Base-by-base conservation (phyloP, 768 basidiomycete genomes). In the Leccinum subgranulosum region DNA sequence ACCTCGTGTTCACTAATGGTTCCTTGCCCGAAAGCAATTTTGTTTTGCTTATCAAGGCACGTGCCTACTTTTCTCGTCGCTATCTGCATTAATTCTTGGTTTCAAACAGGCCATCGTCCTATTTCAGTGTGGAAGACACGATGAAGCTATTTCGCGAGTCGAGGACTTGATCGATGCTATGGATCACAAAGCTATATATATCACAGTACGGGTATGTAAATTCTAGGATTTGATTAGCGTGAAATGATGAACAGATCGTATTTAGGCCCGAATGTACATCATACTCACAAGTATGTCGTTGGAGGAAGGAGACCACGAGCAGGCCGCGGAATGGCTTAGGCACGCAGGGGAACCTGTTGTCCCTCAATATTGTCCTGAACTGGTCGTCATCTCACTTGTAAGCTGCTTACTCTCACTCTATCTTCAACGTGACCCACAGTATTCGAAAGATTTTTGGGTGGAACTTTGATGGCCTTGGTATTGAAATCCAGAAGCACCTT, bases 1-100 rank as follows among this genome's bases (percentile, higher is more conserved):
- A 64, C 36, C 59, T 61, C 17, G 50, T 50, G 1, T 64, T 64
- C 45, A 19, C 6, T 3, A 19, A 56, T 0, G 19, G 29, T 23
- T 27, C 21, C 12, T 7, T 46, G 2, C 9, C 7, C 6, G 64
- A 64, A n/a, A 58, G 21, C 9, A 41, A 25, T 2, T 39, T 62
- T 47, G 54, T 65, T 7, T 41, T 64, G 11, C 33, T 58, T 5
- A 53, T 64, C 25, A 65, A 62, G 60, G 64, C 43, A 21, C 14
- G 15, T 2, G 1, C 4, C 43, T 1, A 19, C 15, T 2, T 5
- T 25, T 6, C 0, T 23, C 0, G 0, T 1, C 17, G 17, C 17
- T 34, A 6, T 14, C 19, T 19, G 11, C 33, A 21, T 9, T 0
- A 3, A 52, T 19, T 0, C 3, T 28, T 33, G 1, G 7, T 21